phyloP scores from a whole-genome alignment of 371 early-diverging fungal genomes.

The Rhizopus stolonifer region DNA sequence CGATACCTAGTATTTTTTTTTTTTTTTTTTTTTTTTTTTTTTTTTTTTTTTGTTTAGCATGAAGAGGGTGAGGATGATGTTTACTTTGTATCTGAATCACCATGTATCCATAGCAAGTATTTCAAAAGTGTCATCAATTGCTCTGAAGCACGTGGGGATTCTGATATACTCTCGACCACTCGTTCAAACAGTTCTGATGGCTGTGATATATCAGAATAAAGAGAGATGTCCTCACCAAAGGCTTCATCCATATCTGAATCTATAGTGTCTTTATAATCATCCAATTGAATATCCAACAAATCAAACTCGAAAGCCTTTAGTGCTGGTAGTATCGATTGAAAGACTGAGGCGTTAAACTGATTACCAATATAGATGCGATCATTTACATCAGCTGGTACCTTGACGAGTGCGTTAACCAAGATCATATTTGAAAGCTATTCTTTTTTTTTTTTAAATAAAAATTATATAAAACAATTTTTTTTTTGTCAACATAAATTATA shows the following conservation, averaged over 20 bases:
- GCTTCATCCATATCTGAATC: conserved; percentile 59
- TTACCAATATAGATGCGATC: conserved; percentile 74
- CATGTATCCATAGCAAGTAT: conserved; percentile 71
- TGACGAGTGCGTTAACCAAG: conserved; percentile 75
- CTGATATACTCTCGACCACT: conserved; percentile 57
- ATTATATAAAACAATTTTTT: no score
- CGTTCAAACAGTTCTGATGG: conserved; percentile 72
- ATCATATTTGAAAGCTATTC: conserved; percentile 73
- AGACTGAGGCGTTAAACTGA: conserved; percentile 69
- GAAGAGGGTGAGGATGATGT: not conserved
- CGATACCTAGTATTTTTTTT: no score
- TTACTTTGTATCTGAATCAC: conserved; percentile 56
- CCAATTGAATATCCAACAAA: conserved; percentile 68
- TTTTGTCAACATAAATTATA: not conserved
- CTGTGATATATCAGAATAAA: conserved; percentile 41
- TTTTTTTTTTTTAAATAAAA: not conserved
- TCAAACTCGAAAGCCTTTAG: conserved; percentile 64
- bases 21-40: no score
- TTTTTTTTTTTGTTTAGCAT: conserved; percentile 10
- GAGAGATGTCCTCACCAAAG: conserved; percentile 22
- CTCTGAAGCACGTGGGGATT: conserved; percentile 65
- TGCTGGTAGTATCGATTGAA: conserved; percentile 57
- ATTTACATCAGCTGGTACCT: conserved; percentile 68
- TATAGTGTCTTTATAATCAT: conserved; percentile 68
- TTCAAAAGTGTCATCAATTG: conserved; percentile 68